Conservation (phyloP, 176 grass and related monocot species). For the Paspalum vaginatum region DNA sequence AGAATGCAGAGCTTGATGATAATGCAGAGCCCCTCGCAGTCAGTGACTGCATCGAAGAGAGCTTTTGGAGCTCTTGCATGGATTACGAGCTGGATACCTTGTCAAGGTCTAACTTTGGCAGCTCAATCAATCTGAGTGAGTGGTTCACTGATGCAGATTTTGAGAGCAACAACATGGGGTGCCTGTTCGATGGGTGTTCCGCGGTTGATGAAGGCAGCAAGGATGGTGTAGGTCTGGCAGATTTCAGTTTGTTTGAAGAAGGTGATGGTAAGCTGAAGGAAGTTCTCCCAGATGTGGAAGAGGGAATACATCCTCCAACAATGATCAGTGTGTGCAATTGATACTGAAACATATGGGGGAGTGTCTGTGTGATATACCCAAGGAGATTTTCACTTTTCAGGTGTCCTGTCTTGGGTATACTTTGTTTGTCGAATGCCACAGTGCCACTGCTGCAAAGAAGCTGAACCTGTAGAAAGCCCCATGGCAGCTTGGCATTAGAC, state of each 20-base stretch:
- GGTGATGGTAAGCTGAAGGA: conserved; percentile 31
- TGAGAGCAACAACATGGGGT: conserved; percentile 42
- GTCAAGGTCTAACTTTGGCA: conserved; percentile 15
- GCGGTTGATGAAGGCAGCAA: conserved; percentile 31
- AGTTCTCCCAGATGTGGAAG: conserved; percentile 20
- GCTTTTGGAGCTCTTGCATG: conserved; percentile 55
- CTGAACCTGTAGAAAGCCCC: conserved; percentile 34
- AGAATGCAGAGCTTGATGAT: neutral
- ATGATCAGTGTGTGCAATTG: conserved; percentile 61
- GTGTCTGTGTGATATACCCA: conserved; percentile 10
- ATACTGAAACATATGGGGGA: neutral
- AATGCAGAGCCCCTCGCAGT: neutral
- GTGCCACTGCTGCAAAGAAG: conserved; percentile 21
- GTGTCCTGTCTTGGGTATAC: conserved; percentile 25
- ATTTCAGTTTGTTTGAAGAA: conserved; percentile 38
- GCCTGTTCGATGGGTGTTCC: conserved; percentile 48
- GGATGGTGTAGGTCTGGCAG: conserved; percentile 16
- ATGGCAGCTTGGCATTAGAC: conserved; percentile 32
- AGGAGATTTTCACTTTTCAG: conserved; percentile 46
- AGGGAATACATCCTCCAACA: conserved; percentile 37
- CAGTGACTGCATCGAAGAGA: conserved; percentile 23
- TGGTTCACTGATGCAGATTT: conserved; percentile 41
- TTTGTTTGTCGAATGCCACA: conserved; percentile 7
- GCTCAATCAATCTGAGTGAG: conserved; percentile 39
- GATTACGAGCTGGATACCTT: conserved; percentile 44